Evolutionary conservation across 306 rosid species (phyloP).

Genomic region (Trichosanthes truncata): DNA sequence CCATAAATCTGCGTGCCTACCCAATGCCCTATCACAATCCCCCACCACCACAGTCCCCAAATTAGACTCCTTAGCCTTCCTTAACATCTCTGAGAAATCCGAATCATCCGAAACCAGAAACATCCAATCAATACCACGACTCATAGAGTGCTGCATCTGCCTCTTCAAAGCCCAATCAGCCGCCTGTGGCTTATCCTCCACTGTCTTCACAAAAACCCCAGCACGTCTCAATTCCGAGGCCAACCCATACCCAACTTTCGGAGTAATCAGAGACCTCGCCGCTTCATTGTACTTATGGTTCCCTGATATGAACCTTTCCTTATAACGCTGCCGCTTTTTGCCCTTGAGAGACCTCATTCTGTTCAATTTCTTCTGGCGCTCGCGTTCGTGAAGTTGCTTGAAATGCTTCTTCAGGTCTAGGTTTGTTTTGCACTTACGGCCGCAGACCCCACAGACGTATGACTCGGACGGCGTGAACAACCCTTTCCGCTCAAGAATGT

Average conservation of each 20-base stretch:
- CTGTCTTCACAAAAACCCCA: slow-evolving; percentile 76
- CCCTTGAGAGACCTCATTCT: slow-evolving; percentile 48
- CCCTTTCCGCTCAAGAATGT: slow-evolving; percentile 64
- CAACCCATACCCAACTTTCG: slow-evolving; percentile 68
- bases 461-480: slow-evolving; percentile 33
- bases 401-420: slow-evolving; percentile 60
- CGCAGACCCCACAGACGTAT: slow-evolving; percentile 55
- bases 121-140: slow-evolving; percentile 73
- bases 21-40: slow-evolving; percentile 58
- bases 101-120: slow-evolving; percentile 77
- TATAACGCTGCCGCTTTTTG: slow-evolving; percentile 54
- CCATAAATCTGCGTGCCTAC: slow-evolving; percentile 78
- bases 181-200: slow-evolving; percentile 78
- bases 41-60: slow-evolving; percentile 86
- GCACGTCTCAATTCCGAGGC: slow-evolving; percentile 74
- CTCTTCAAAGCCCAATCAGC: slow-evolving; percentile 85
- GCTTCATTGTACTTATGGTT: slow-evolving; percentile 52
- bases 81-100: slow-evolving; percentile 70
- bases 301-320: slow-evolving; percentile 43
- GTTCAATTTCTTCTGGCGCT: slow-evolving; percentile 57
- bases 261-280: slow-evolving; percentile 39
- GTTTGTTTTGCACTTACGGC: slow-evolving; percentile 52
- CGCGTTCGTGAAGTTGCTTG: slow-evolving; percentile 59
- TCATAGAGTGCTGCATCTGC: slow-evolving; percentile 83
- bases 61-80: slow-evolving; percentile 53